phyloP scores from a whole-genome alignment of 371 early-diverging fungal genomes.

The Mortierella sp. region DNA sequence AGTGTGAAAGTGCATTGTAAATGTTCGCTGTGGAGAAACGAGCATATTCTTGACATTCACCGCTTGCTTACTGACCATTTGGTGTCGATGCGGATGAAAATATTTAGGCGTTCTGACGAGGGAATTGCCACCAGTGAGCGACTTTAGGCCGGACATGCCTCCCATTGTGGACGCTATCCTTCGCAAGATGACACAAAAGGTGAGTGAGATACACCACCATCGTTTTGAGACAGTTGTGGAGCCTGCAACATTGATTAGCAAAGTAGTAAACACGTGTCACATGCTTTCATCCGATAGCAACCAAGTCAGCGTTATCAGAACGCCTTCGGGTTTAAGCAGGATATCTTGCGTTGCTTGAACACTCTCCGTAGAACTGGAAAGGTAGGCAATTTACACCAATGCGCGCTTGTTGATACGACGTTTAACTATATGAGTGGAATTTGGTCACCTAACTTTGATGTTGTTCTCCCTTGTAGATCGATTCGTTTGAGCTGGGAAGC shows the following conservation, averaged over 20 bases:
- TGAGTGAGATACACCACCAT: conserved; percentile 17
- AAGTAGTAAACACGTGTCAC: background rate
- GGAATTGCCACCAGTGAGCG: conserved; percentile 62
- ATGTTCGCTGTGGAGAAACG: too few relatives aligned
- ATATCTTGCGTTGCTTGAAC: conserved; percentile 65
- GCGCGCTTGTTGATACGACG: too few relatives aligned
- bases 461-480: conserved; percentile 24
- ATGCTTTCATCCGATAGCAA: conserved; percentile 55
- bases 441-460: background rate
- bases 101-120: conserved; percentile 61
- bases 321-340: conserved; percentile 70
- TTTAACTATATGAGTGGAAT: too few relatives aligned
- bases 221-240: background rate
- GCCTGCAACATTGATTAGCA: background rate
- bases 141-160: conserved; percentile 65
- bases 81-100: background rate
- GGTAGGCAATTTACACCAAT: conserved; percentile 14
- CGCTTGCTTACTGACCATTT: background rate
- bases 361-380: conserved; percentile 43
- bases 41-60: background rate
- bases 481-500: conserved; percentile 63
- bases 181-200: conserved; percentile 72
- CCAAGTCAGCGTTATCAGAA: conserved; percentile 72
- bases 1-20: background rate
- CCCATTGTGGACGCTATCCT: conserved; percentile 63